Base-by-base conservation (phyloP, 192 early-diverging fungal species). In the Dissophora globulifera region DNA sequence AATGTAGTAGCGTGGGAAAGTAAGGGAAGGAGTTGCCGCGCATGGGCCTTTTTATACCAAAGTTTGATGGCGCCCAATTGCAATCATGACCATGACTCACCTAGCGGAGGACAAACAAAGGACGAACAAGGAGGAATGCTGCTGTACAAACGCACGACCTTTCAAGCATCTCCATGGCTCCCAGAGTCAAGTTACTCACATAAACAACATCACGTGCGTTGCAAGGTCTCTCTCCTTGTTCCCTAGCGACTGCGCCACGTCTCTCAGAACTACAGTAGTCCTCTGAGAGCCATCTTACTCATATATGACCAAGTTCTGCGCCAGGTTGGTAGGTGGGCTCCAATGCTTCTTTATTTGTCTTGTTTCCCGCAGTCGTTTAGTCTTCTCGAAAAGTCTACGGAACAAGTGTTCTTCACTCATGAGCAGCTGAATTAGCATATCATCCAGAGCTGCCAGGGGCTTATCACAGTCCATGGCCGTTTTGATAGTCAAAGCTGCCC, bases 391-490 rank as follows among this genome's bases (percentile, higher is more conserved):
- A 38, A 38, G 35, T 9, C 35, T 38, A 38, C 35, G 13, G 7
- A 38, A 38, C n/a, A n/a, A n/a, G n/a, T n/a, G n/a, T n/a, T n/a
- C n/a, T n/a, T n/a, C n/a, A n/a, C n/a, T n/a, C n/a, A n/a, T n/a
- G n/a, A n/a, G n/a, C n/a, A n/a, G n/a, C n/a, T n/a, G n/a, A n/a
- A n/a, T n/a, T n/a, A n/a, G n/a, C n/a, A n/a, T n/a, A n/a, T n/a
- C 81, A 33, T 58, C 67, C 22, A n/a, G n/a, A n/a, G n/a, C n/a
- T n/a, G n/a, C 93, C 35, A 94, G 64, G 40, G 93, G 84, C 64
- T 85, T 85, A 79, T 93, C 92, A 57, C 87, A 89, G 62, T 92
- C 90, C 54, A 84, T 79, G 12, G 90, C 79, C 1, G 88, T 90
- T 56, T 83, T 82, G 45, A 93, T 86, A 0, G 85, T 85, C 12